Conservation (phyloP, 169 alveolate genomes). For the Plasmodium malariae region DNA sequence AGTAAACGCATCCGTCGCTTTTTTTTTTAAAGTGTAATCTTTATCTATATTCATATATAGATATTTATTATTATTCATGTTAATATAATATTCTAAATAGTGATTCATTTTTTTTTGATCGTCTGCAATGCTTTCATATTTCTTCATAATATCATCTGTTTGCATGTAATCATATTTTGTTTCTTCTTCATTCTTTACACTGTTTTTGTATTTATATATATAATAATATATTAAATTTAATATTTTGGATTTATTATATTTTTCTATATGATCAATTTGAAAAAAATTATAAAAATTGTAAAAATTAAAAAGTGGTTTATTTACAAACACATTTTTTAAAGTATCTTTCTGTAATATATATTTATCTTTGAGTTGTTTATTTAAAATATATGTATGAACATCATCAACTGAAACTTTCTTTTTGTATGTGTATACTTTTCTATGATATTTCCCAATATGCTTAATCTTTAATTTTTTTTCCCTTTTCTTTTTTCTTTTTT, state of each 20-base stretch:
- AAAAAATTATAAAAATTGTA: conserved; percentile 73
- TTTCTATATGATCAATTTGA: conserved; percentile 76
- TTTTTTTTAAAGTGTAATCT: conserved; percentile 72
- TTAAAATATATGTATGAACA: conserved; percentile 45
- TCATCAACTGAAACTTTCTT: conserved; percentile 54
- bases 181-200: conserved; percentile 20
- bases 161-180: conserved; percentile 52
- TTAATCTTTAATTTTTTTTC: conserved; percentile 69
- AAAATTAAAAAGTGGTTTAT: conserved; percentile 73
- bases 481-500: conserved; percentile 45
- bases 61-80: conserved; percentile 73
- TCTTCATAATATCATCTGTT: conserved; percentile 28
- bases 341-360: conserved; percentile 70
- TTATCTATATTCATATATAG: conserved; percentile 69
- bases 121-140: conserved; percentile 38
- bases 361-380: conserved; percentile 44
- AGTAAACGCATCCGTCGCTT: conserved; percentile 66
- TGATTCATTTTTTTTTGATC: conserved; percentile 68
- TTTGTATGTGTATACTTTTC: conserved; percentile 62
- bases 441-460: conserved; percentile 73
- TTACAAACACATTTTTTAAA: conserved; percentile 68
- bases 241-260: conserved; percentile 66
- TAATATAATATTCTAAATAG: conserved; percentile 58
- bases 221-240: conserved; percentile 72
- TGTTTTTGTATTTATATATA: conserved; percentile 68